These are phyloP conservation scores for Trebouxiophyceae sp. DNA, from an alignment of 163 green algal species.

Conservation along the genomic window DNA sequence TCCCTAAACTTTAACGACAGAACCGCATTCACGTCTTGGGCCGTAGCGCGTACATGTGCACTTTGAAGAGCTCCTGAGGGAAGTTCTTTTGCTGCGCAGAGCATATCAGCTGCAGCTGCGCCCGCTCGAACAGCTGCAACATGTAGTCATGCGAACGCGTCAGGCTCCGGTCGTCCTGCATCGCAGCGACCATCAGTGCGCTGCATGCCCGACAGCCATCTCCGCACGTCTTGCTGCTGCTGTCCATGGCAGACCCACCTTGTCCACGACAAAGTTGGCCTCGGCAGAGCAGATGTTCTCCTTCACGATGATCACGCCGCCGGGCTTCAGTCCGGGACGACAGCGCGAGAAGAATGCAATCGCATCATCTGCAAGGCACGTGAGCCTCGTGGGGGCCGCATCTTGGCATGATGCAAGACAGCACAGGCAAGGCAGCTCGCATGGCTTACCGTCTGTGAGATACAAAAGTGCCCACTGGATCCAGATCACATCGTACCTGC, in stretches of 20 bases:
- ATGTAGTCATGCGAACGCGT: conserved; percentile 82
- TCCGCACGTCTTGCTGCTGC: background rate
- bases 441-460: conserved; percentile 66
- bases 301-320: conserved; percentile 86
- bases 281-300: conserved; percentile 82
- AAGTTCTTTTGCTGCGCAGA: conserved; percentile 58
- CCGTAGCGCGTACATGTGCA: conserved; percentile 38
- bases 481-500: conserved; percentile 86
- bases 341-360: conserved; percentile 55
- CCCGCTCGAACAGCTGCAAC: conserved; percentile 57
- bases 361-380: conserved; percentile 55
- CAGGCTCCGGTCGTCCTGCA: conserved; percentile 70
- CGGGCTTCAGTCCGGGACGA: conserved; percentile 55
- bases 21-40: background rate
- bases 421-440: too few relatives aligned
- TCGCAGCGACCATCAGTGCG: background rate
- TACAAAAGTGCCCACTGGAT: conserved; percentile 89
- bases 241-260: conserved; percentile 7
- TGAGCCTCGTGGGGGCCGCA: too few relatives aligned
- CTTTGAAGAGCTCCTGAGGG: conserved; percentile 45
- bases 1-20: too few relatives aligned
- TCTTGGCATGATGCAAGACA: too few relatives aligned
- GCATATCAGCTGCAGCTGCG: conserved; percentile 38
- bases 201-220: background rate
- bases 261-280: conserved; percentile 85